Evolutionary conservation across 1,284 basidiomycete species (phyloP).

Genomic region (Papiliotrema flavescens): DNA sequence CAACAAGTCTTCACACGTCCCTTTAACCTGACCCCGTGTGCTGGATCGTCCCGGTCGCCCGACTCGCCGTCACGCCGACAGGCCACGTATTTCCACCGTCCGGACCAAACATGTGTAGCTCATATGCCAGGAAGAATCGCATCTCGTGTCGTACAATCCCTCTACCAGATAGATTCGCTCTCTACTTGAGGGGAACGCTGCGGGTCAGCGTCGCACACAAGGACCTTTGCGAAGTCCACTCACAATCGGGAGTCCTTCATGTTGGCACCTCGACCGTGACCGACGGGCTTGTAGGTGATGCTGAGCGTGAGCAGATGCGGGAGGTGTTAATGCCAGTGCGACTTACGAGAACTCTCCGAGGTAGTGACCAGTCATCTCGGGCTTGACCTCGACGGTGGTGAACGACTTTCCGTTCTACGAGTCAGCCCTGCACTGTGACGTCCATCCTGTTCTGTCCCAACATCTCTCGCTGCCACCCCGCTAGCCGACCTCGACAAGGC

Average conservation of each 20-base stretch:
- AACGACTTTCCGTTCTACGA: slow-evolving; percentile 66
- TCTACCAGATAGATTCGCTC: slow-evolving; percentile 4
- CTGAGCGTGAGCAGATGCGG: slow-evolving; percentile 34
- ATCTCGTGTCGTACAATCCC: slow-evolving; percentile 21
- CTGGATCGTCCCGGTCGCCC: no score
- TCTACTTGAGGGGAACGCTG: slow-evolving; percentile 62
- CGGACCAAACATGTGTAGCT: not conserved
- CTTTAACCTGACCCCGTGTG: no score
- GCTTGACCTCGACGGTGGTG: slow-evolving; percentile 98
- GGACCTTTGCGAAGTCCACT: slow-evolving; percentile 11
- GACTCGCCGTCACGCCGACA: no score
- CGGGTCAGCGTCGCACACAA: slow-evolving; percentile 1
- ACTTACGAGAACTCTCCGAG: slow-evolving; percentile 74
- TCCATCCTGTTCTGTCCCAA: not conserved
- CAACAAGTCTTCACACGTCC: no score
- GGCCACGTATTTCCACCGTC: not conserved
- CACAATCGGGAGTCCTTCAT: slow-evolving; percentile 61
- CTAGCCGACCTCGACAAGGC: no score
- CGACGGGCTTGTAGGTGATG: slow-evolving; percentile 96
- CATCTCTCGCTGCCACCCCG: not conserved
- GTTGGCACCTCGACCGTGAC: slow-evolving; percentile 95
- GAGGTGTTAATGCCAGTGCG: not conserved
- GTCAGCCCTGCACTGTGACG: not conserved
- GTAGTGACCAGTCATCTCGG: slow-evolving; percentile 99
- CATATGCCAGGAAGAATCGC: slow-evolving; percentile 1